These are phyloP conservation scores for Aspergillus jensenii DNA, from an alignment of 2,329 filamentous ascomycete genomes.

Conservation along the genomic window DNA sequence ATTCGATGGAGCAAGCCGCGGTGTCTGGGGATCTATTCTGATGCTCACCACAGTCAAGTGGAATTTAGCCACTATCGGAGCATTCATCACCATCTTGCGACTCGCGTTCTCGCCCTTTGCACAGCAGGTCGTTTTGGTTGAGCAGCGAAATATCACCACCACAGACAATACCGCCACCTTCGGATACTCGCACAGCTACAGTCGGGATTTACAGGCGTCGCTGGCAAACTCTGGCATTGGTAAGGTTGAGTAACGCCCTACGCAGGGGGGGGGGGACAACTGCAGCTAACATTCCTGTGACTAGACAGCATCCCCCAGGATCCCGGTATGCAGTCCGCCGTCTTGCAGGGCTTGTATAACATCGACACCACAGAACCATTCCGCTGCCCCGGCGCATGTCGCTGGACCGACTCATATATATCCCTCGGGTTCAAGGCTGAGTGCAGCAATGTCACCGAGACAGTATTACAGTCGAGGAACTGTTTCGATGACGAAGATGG, in stretches of 20 bases:
- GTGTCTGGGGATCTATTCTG: conserved; percentile 14
- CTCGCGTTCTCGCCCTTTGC: conserved; percentile 16
- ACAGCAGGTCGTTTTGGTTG: conserved; percentile 16
- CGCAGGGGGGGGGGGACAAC: not conserved
- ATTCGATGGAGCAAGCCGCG: conserved; percentile 18
- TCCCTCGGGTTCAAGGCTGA: conserved; percentile 16
- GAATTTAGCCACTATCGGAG: conserved; percentile 18
- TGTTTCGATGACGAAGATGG: not conserved
- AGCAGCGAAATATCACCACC: conserved; percentile 12
- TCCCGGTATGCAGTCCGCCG: conserved; percentile 15
- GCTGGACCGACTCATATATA: conserved; percentile 13
- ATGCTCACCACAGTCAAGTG: conserved; percentile 7
- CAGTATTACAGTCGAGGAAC: conserved; percentile 10
- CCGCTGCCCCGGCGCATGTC: conserved; percentile 15
- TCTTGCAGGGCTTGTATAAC: conserved; percentile 14
- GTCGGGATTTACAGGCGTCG: not conserved
- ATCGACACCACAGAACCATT: conserved; percentile 14
- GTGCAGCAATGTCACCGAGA: conserved; percentile 16
- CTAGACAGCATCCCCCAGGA: conserved; percentile 12
- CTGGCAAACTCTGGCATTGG: not conserved
- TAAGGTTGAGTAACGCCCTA: not conserved
- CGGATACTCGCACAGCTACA: conserved; percentile 13
- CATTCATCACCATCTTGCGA: conserved; percentile 15
- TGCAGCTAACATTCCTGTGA: not conserved
- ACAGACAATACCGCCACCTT: conserved; percentile 4